These are phyloP conservation scores for Wickerhamomyces hampshirensis DNA, from an alignment of 805 yeast genomes.

Conservation along the genomic window DNA sequence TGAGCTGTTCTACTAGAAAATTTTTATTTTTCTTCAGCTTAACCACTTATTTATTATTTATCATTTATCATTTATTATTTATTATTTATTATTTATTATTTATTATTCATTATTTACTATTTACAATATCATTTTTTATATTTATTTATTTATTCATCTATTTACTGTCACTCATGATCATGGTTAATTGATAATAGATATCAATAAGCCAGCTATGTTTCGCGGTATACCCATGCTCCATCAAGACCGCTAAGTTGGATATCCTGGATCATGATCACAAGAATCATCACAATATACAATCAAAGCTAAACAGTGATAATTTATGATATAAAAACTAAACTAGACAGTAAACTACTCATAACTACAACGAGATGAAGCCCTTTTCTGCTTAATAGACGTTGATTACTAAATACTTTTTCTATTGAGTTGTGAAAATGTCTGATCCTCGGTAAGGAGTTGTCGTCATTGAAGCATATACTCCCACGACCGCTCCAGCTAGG, in stretches of 20 bases:
- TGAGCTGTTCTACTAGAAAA: constrained; percentile 24
- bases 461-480: constrained; percentile 22
- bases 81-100: constrained; percentile 6
- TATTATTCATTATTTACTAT: neutral
- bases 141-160: neutral
- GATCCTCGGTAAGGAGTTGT: constrained; percentile 34
- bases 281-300: too few relatives aligned
- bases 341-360: too few relatives aligned
- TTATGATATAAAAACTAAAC: too few relatives aligned
- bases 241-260: too few relatives aligned
- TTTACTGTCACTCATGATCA: neutral
- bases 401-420: neutral
- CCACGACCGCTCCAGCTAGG: constrained; percentile 32
- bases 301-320: too few relatives aligned
- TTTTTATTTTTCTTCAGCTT: constrained; percentile 3
- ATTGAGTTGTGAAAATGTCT: constrained; percentile 18
- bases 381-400: neutral
- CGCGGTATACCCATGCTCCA: too few relatives aligned
- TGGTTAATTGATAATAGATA: neutral
- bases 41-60: constrained; percentile 4
- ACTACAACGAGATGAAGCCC: too few relatives aligned
- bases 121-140: neutral
- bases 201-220: too few relatives aligned
- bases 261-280: too few relatives aligned
- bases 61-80: constrained; percentile 5